Percentiles rank a stretch among this genome's conserved stretches.
Evolutionary conservation across 495 filamentous ascomycete genomes (phyloP).

Genomic region (Talaromyces trachyspermus): DNA sequence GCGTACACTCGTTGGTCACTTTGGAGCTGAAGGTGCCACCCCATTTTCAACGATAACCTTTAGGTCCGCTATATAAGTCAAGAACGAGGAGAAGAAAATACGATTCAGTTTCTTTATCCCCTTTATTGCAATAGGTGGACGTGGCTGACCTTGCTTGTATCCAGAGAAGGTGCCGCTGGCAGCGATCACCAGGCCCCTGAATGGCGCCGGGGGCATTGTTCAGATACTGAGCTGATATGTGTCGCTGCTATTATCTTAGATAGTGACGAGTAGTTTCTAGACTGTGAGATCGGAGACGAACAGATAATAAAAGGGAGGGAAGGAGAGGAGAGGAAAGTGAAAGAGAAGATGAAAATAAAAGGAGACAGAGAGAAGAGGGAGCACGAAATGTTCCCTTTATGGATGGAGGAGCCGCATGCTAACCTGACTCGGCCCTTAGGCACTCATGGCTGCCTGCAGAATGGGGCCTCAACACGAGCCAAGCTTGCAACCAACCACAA

Average conservation of each 20-base stretch:
- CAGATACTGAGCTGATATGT: neutral
- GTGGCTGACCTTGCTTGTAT: conserved; percentile 42
- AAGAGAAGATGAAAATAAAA: too few species aligned
- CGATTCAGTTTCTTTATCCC: conserved; percentile 16
- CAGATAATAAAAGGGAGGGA: too few species aligned
- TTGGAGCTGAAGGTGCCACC: conserved; percentile 42
- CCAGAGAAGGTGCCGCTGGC: conserved; percentile 54
- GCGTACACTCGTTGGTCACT: conserved; percentile 47
- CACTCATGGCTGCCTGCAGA: conserved; percentile 2
- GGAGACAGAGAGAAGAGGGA: too few species aligned
- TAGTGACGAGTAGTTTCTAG: too few species aligned
- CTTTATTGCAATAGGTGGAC: conserved; percentile 16
- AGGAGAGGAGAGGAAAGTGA: too few species aligned
- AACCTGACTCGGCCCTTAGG: neutral
- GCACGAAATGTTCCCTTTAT: neutral
- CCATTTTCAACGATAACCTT: conserved; percentile 32
- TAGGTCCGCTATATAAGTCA: conserved; percentile 24
- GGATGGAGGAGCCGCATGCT: neutral
- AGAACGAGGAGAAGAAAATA: neutral
- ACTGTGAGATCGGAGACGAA: too few species aligned
- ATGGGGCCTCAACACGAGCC: too few species aligned
- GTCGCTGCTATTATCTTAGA: too few species aligned
- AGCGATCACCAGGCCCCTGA: conserved; percentile 45
- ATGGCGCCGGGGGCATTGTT: conserved; percentile 22
- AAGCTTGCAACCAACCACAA: too few species aligned